Evolutionary conservation across 1,284 basidiomycete species (phyloP), one percentile per base, ranked within the genome.

Genomic region (Chiua sp.): DNA sequence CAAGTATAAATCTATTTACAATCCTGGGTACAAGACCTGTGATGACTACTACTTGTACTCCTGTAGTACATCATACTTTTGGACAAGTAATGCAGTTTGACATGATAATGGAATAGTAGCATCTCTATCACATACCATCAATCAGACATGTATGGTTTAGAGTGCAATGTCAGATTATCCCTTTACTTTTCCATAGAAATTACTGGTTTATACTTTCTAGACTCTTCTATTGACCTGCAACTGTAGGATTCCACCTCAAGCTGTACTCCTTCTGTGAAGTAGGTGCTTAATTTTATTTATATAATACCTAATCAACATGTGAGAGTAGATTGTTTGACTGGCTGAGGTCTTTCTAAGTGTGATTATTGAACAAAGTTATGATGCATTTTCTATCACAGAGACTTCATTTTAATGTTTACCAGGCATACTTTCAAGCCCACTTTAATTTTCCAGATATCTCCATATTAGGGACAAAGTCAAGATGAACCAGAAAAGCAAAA

Each of bases 381-480:
- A 83, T 81, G 62, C 23, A 73, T n/a, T 66, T 22, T 4, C 13
- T 54, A 44, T 7, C 23, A 50, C 1, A 32, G 44, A 46, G 57
- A 35, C 15, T 12, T 32, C 35, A 35, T 35, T 3, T 15, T 13
- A 35, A 35, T 13, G 15, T 11, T 35, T 35, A 35, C 15, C 30
- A 35, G 15, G 35, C 15, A 35, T 13, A 11, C 15, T 11, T 86
- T 73, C 61, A 82, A 76, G 64, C 79, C 80, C 15, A 35, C 10
- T 53, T 83, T 72, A 12, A 75, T 74, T 12, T 69, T n/a, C 18
- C 76, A 86, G 87, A 47, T 92, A 87, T 87, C 80, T 91, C 7
- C 81, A 80, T 55, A 90, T 88, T 0, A 90, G 90, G 3, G 90
- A 92, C 65, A 84, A 88, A 68, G 88, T 85, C 15, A 79, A 79